phyloP scores from a whole-genome alignment of 495 filamentous ascomycete genomes.

The Podospora pseudopauciseta region DNA sequence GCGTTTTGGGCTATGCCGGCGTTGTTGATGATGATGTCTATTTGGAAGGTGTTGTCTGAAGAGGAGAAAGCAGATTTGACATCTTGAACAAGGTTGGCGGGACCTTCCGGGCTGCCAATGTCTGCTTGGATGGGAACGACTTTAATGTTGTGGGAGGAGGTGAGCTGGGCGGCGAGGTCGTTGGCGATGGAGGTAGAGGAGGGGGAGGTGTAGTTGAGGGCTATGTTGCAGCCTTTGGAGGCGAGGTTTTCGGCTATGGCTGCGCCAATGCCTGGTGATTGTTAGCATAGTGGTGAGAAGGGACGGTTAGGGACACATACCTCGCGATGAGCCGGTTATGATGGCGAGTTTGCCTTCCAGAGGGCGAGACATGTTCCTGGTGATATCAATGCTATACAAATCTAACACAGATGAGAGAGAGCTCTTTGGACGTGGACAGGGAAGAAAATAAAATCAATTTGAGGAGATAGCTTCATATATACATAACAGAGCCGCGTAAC shows the following conservation, averaged over 20 bases:
- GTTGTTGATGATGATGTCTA: slow-evolving; percentile 90
- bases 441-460: neutral
- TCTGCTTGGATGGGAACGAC: slow-evolving; percentile 44
- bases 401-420: neutral
- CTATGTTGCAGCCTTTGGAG: slow-evolving; percentile 63
- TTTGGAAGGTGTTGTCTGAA: slow-evolving; percentile 47
- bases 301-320: slow-evolving; percentile 36
- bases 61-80: slow-evolving; percentile 28
- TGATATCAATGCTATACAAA: neutral
- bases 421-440: neutral
- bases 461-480: slow-evolving; percentile 9
- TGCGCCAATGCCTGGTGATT: slow-evolving; percentile 71
- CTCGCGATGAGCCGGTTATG: slow-evolving; percentile 73
- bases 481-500: slow-evolving; percentile 6
- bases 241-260: slow-evolving; percentile 79
- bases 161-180: slow-evolving; percentile 40
- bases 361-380: slow-evolving; percentile 32
- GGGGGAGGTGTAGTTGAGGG: slow-evolving; percentile 67
- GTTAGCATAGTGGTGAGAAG: slow-evolving; percentile 7
- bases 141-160: slow-evolving; percentile 37
- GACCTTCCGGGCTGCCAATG: slow-evolving; percentile 38
- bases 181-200: slow-evolving; percentile 30
- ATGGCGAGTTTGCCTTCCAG: slow-evolving; percentile 70
- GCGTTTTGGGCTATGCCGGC: slow-evolving; percentile 66
- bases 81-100: slow-evolving; percentile 33